Conservation (phyloP, 495 filamentous ascomycete genomes). For the Neurospora tetraspora region DNA sequence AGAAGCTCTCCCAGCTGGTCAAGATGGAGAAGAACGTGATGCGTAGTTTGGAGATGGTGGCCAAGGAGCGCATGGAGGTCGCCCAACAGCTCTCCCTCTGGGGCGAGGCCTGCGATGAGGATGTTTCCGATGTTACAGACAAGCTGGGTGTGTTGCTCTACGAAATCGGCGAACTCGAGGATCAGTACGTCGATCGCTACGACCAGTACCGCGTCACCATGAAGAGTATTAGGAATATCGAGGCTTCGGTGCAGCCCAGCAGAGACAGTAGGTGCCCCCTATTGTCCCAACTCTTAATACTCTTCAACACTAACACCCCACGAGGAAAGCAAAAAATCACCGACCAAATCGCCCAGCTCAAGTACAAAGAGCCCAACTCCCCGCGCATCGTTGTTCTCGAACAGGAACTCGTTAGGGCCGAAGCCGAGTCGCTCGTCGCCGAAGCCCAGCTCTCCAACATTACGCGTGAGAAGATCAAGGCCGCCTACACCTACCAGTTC, state of each 20-base stretch:
- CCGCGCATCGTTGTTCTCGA: constrained; percentile 96
- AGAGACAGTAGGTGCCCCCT: constrained; percentile 65
- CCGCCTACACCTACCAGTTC: constrained; percentile 96
- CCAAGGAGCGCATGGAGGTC: constrained; percentile 93
- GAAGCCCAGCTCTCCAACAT: constrained; percentile 98
- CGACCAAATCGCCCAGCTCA: constrained; percentile 95
- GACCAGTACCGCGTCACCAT: constrained; percentile 99
- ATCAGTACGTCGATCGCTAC: constrained; percentile 95
- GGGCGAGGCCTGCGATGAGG: constrained; percentile 93
- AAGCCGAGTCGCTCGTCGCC: constrained; percentile 94
- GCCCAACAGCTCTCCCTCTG: constrained; percentile 98
- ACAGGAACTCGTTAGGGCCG: constrained; percentile 95
- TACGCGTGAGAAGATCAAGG: constrained; percentile 97
- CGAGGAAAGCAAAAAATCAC: constrained; percentile 97
- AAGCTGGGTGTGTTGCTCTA: constrained; percentile 97
- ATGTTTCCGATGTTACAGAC: constrained; percentile 97
- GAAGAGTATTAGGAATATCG: constrained; percentile 98
- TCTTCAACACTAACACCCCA: constrained; percentile 2
- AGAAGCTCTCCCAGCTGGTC: constrained; percentile 93
- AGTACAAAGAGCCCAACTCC: constrained; percentile 98
- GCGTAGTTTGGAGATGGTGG: constrained; percentile 93
- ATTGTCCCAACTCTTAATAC: background rate
- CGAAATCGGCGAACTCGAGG: constrained; percentile 96
- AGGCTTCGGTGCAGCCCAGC: constrained; percentile 95
- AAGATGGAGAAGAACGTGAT: constrained; percentile 99